Percentiles rank a stretch among this genome's conserved stretches.
Evolutionary conservation across 257 asterid species (phyloP).

Genomic region (Gynochthodes officinalis): DNA sequence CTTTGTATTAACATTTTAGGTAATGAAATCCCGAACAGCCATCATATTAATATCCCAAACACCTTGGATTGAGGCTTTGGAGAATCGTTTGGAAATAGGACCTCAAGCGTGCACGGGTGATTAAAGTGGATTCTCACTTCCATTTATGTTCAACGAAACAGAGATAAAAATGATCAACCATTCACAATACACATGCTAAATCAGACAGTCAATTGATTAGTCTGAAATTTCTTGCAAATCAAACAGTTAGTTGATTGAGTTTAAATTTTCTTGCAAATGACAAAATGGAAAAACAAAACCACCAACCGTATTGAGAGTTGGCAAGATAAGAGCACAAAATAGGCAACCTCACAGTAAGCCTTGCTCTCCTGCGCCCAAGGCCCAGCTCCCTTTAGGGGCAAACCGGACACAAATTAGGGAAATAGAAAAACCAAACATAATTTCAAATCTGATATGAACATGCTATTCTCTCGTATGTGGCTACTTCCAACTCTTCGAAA

Average conservation of each 20-base stretch:
- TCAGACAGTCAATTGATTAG: neutral
- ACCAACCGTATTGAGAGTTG: neutral
- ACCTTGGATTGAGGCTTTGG: too few species aligned
- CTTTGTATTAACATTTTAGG: neutral
- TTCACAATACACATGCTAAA: neutral
- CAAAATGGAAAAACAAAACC: neutral
- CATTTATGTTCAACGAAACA: neutral
- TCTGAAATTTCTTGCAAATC: neutral
- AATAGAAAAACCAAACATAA: neutral
- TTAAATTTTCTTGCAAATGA: neutral
- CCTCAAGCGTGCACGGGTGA: too few species aligned
- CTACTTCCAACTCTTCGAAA: slow-evolving; percentile 4
- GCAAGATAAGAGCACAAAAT: neutral
- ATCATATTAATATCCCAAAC: neutral
- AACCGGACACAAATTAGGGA: neutral
- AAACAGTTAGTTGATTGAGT: too few species aligned
- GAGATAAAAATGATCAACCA: neutral
- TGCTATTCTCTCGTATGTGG: neutral
- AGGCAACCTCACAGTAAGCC: neutral
- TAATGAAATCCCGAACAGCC: neutral
- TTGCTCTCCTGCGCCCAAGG: neutral
- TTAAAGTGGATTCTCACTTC: too few species aligned
- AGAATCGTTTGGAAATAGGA: too few species aligned
- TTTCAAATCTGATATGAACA: neutral
- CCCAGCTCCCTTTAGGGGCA: neutral